Conservation (phyloP, 208 protist genomes). For the Acanthamoeba divionensis region DNA sequence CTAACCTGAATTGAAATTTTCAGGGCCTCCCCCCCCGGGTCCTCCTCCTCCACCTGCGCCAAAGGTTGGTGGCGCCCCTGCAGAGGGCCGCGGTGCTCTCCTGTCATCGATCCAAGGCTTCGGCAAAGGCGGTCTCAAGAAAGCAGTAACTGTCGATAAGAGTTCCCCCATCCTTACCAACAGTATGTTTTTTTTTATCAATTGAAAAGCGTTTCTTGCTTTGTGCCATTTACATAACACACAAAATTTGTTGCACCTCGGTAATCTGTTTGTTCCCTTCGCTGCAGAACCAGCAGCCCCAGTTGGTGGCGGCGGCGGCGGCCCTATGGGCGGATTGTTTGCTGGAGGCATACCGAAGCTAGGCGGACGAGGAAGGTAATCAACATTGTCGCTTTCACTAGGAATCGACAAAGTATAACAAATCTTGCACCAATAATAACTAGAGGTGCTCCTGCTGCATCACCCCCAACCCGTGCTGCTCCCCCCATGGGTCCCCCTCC, state of each 20-base stretch:
- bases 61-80: background rate
- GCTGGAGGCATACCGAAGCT: constrained; percentile 3
- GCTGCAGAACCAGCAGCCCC: background rate
- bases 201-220: no score
- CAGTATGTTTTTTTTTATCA: background rate
- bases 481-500: no score
- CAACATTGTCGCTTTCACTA: background rate
- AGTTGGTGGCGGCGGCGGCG: background rate
- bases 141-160: constrained; percentile 21
- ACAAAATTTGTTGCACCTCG: background rate
- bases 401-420: no score
- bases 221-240: background rate
- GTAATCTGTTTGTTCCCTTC: background rate
- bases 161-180: background rate
- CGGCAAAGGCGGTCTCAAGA: constrained; percentile 30
- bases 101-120: constrained; percentile 14
- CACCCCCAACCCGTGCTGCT: no score
- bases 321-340: background rate
- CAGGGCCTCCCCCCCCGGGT: background rate
- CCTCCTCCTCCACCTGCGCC: background rate
- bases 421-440: no score
- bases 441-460: no score
- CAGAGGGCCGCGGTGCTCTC: background rate
- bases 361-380: background rate
- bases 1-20: no score